phyloP scores from a whole-genome alignment of 345 rosid species.

The Eucalyptus regnans region DNA sequence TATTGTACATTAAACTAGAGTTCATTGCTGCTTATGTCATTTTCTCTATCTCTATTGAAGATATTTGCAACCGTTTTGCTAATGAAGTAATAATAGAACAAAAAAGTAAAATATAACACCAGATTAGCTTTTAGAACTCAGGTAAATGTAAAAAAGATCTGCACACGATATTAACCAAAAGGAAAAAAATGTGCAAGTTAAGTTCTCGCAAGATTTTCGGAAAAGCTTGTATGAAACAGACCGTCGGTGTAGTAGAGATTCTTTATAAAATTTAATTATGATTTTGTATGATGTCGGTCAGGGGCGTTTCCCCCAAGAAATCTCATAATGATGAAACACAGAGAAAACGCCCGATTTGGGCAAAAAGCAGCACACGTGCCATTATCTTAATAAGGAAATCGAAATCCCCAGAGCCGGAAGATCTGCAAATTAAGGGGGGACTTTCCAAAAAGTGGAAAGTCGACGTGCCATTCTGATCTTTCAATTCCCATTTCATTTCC shows the following conservation, averaged over 20 bases:
- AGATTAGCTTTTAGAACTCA: not conserved
- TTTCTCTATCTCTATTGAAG: not conserved
- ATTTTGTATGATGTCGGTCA: not conserved
- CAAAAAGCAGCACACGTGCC: not conserved
- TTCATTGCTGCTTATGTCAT: not conserved
- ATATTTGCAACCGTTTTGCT: not conserved
- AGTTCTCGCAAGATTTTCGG: too few species aligned
- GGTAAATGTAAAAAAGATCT: not conserved
- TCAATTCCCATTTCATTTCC: not conserved
- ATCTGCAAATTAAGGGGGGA: not conserved
- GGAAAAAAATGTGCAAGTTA: not conserved
- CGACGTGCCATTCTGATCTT: not conserved
- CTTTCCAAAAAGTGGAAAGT: not conserved
- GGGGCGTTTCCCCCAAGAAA: rapidly evolving
- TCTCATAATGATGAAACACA: not conserved
- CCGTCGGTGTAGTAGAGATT: not conserved
- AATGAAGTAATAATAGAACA: not conserved
- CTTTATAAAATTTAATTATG: not conserved
- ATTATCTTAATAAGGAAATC: not conserved
- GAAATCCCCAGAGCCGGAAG: not conserved
- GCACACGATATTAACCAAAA: not conserved
- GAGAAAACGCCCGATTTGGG: not conserved
- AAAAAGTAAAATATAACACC: not conserved
- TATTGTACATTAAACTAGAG: rapidly evolving
- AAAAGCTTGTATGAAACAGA: not conserved